Base-by-base conservation (phyloP, 306 rosid species). In the Quercus dentata region DNA sequence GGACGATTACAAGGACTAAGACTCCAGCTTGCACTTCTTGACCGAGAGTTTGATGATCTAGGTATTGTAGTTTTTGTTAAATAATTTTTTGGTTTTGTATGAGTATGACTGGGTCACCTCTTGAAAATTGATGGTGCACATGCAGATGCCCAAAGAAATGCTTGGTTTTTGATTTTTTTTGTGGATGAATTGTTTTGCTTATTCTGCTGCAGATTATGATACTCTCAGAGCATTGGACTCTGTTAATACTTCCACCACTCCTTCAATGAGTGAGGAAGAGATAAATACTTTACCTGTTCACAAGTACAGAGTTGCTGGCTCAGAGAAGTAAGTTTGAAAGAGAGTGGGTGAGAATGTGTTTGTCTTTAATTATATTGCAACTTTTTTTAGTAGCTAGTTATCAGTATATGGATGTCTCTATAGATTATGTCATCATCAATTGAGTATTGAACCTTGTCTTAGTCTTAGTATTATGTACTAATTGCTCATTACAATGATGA, bases 21-120 rank as follows among this genome's bases (percentile, higher is more conserved):
- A 84, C 98, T 92, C 83, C 97, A 94, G 82, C 97, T 94, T 82
- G 97, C 99, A 69, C 92, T 94, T 82, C 99, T 94, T 85, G 99
- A 95, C 82, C 91, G 92, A 49, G 99, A 95, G 85, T 95, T 95
- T 85, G 99, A 95, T 83, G 99, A 95, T 72, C 78, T 95, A 81
- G 98, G 98, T 93, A 44, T 69, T 71, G 54, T 58, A 72, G 49
- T 79, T 80, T 10, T 23, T 25, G 57, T 41, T 74, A 54, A 18
- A 8, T 80, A 27, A 5, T 4, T 14, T 56, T 20, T 81, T 51
- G 62, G 7, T 33, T 73, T 55, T 75, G 35, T 46, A 44, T 62
- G 56, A 3, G 35, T 46, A 61, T 46, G 56, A 3, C 7, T 19
- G 70, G 17, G 5, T 65, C 49, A 55, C 51, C 78, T 64, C 56